Evolutionary conservation across 306 rosid genomes (phyloP), one percentile per base, ranked within the genome.

Genomic region (Rubus idaeus): DNA sequence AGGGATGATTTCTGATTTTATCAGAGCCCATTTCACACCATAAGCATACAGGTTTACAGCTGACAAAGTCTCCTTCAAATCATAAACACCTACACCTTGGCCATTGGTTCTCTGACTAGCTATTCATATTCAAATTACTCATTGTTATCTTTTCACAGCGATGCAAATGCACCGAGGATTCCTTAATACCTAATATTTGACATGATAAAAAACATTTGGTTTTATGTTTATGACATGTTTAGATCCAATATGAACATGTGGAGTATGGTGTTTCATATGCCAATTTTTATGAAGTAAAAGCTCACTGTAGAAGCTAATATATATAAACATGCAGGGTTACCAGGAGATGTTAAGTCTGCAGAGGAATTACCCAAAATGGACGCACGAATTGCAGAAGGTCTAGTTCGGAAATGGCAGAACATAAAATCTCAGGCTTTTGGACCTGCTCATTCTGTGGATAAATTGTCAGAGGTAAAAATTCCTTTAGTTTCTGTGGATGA

Each of bases 341-440:
- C 68, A 14, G 87, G 79, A 61, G 90, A 66, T 72, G 89, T 84
- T 74, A 84, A 87, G 52, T 77, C 85, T 74, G 81, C 49, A 8
- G 94, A 87, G 79, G 89, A 82, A 71, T 79, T 80, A 51, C 90
- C 91, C 39, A 90, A 88, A 82, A 90, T 92, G 96, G 91, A 90
- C 84, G 97, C 96, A 68, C 91, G 92, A 84, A 80, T 87, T 86
- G 99, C 99, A 20, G 99, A 92, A 87, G 86, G 79, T 84, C 77
- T 95, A 23, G 99, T 95, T 78, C 92, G 89, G 68, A 87, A 89
- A 80, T 92, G 99, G 99, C 99, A 95, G 79, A 79, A 77, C 75
- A 85, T 92, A 23, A 95, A 92, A 84, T 92, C 97, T 66, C 86
- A 81, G 78, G 99, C 97, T 60, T 95, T 95, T 79, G 97, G 99